phyloP scores from a whole-genome alignment of 2,329 filamentous ascomycete species.

The Bipolaris gigantea region DNA sequence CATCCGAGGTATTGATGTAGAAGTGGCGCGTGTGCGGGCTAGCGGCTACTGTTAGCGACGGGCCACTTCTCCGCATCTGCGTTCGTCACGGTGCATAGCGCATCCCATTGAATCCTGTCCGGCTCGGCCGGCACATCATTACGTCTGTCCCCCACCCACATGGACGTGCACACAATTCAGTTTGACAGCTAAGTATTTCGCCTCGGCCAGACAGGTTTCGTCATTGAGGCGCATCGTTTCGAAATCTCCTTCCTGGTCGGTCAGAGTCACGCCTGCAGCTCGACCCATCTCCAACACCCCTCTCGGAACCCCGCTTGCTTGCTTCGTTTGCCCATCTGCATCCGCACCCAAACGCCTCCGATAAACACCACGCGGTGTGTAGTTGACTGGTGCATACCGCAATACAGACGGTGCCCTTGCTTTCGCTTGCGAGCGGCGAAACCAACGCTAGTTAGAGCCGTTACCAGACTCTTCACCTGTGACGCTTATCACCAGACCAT shows the following conservation, averaged over 20 bases:
- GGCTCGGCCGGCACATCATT: neutral
- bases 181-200: neutral
- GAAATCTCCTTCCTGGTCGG: neutral
- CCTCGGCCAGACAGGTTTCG: neutral
- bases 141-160: neutral
- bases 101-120: neutral
- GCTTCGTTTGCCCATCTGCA: neutral
- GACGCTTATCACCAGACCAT: constrained; percentile 2
- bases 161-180: neutral
- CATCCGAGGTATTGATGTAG: neutral
- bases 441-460: neutral
- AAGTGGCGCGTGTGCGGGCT: constrained; percentile 2
- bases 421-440: neutral
- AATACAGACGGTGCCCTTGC: neutral
- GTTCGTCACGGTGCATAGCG: constrained; percentile 4
- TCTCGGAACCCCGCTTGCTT: neutral
- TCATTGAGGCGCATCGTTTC: neutral
- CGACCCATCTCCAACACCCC: neutral
- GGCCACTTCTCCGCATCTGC: constrained; percentile 1
- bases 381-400: neutral
- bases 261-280: neutral
- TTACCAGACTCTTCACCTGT: neutral
- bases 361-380: no score
- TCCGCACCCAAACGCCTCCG: neutral
- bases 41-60: neutral